These are phyloP conservation scores for Neofusicoccum laricinum DNA, from an alignment of 2,329 filamentous ascomycete species.

Conservation along the genomic window DNA sequence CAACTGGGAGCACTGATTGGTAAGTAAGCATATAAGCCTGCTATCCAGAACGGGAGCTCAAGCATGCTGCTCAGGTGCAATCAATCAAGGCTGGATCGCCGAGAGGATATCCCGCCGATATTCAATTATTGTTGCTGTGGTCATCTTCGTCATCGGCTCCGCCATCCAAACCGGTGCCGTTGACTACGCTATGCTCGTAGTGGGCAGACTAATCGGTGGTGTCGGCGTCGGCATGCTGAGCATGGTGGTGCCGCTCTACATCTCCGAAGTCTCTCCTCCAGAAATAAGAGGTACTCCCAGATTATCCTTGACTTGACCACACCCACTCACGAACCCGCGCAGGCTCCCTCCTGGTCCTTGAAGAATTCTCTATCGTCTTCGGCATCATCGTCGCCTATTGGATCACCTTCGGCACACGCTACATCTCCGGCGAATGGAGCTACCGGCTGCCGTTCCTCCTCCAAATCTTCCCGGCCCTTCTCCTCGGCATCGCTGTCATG, in stretches of 20 bases:
- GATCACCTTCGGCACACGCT: conserved; percentile 52
- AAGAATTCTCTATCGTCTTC: conserved; percentile 46
- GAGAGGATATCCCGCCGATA: conserved; percentile 53
- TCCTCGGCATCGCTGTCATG: conserved; percentile 40
- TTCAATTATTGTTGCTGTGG: conserved; percentile 51
- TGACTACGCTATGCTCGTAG: conserved; percentile 51
- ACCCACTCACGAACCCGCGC: too few species aligned
- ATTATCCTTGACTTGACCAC: too few species aligned
- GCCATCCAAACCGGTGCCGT: conserved; percentile 51
- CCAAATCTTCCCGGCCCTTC: conserved; percentile 43
- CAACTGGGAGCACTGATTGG: conserved; percentile 49
- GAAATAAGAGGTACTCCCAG: conserved; percentile 44
- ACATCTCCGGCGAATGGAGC: conserved; percentile 41
- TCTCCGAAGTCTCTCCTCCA: conserved; percentile 50
- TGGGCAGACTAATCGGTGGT: conserved; percentile 51
- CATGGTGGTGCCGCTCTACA: conserved; percentile 51
- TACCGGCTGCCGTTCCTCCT: conserved; percentile 49
- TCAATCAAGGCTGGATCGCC: conserved; percentile 45
- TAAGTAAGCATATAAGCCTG: background rate
- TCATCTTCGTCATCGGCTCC: conserved; percentile 52
- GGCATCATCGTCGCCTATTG: conserved; percentile 53
- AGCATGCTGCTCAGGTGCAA: conserved; percentile 20
- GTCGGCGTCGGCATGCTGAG: conserved; percentile 45
- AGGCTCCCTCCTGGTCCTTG: conserved; percentile 43
- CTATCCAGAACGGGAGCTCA: conserved; percentile 18